Conservation (phyloP, 257 asterid species). For the Petrea volubilis region DNA sequence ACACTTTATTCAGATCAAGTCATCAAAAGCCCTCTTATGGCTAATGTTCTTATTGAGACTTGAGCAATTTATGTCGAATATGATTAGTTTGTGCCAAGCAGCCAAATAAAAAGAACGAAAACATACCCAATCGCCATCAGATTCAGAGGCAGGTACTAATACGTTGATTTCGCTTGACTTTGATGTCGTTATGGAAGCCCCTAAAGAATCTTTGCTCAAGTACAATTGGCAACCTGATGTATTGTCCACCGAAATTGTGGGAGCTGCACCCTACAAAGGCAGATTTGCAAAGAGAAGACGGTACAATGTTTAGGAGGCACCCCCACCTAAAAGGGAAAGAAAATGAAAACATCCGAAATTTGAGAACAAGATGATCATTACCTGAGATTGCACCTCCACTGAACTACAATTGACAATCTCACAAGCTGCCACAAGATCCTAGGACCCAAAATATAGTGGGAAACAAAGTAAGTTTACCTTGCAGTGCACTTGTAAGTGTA, state of each 20-base stretch:
- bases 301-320: neutral
- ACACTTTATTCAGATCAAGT: no score
- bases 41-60: neutral
- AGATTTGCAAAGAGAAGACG: slow-evolving; percentile 1
- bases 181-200: slow-evolving; percentile 77
- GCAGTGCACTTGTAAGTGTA: neutral
- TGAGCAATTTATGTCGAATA: neutral
- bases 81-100: neutral
- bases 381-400: slow-evolving; percentile 89
- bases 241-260: slow-evolving; percentile 86
- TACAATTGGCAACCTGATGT: slow-evolving; percentile 85
- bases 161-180: slow-evolving; percentile 84
- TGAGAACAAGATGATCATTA: slow-evolving; percentile 22
- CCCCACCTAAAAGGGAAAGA: neutral
- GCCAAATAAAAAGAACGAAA: neutral
- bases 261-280: slow-evolving; percentile 65
- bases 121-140: slow-evolving; percentile 88
- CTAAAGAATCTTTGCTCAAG: slow-evolving; percentile 80
- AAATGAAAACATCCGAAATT: neutral
- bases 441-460: slow-evolving; percentile 20
- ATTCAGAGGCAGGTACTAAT: slow-evolving; percentile 70
- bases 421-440: slow-evolving; percentile 97
- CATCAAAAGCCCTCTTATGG: no score
- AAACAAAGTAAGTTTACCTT: slow-evolving; percentile 20
- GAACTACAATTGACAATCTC: slow-evolving; percentile 86